phyloP scores from a whole-genome alignment of 345 rosid genomes.

The Salix exigua region DNA sequence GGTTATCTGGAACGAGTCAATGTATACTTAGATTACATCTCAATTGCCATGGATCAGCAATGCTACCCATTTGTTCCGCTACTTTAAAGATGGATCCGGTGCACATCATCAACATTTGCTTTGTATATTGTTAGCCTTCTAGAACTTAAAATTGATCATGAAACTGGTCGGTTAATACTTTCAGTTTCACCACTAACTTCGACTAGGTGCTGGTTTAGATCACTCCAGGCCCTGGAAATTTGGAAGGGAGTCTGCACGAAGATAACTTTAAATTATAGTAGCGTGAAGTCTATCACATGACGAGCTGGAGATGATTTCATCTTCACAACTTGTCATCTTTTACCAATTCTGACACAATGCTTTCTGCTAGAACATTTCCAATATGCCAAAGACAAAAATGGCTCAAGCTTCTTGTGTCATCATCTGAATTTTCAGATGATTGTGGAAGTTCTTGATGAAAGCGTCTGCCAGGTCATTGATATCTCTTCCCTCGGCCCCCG shows the following conservation, averaged over 20 bases:
- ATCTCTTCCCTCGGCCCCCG: conserved; percentile 3
- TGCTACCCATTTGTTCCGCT: background rate
- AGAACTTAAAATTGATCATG: no score
- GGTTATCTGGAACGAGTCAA: conserved; percentile 21
- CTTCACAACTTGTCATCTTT: background rate
- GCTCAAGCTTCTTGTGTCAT: background rate
- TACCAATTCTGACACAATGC: background rate
- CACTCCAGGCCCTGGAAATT: background rate
- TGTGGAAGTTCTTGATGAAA: conserved; percentile 25
- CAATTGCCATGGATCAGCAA: conserved; percentile 2
- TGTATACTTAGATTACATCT: conserved; percentile 27
- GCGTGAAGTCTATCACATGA: background rate
- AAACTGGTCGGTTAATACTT: background rate
- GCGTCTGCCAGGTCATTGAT: conserved; percentile 23
- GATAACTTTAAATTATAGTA: background rate
- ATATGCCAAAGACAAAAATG: background rate
- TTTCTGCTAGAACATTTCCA: background rate
- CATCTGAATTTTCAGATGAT: conserved; percentile 4
- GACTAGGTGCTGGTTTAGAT: background rate
- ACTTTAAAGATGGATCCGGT: background rate
- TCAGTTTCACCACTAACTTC: background rate
- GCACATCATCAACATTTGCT: background rate
- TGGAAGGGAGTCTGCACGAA: no score
- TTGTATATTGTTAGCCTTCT: background rate
- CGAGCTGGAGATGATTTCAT: background rate